Percentiles rank a stretch among this genome's conserved stretches.
These are phyloP conservation scores for Gloeopeniophorella convolvens DNA, from an alignment of 768 basidiomycete species.

Conservation along the genomic window DNA sequence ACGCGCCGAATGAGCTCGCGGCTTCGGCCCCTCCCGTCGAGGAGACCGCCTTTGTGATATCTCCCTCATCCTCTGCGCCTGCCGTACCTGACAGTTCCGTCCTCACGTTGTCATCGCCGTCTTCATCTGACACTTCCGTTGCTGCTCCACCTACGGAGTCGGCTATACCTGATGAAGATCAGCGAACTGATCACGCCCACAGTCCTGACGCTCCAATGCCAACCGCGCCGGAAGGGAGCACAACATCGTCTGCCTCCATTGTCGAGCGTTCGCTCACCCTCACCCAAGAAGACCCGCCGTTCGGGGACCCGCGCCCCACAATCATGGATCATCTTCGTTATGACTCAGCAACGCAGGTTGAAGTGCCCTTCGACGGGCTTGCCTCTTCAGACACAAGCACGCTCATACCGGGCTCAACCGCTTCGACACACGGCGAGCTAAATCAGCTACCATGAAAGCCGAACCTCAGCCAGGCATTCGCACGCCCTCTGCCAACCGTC, in stretches of 20 bases:
- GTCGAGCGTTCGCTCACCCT: conserved; percentile 12
- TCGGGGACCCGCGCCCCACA: conserved; percentile 1
- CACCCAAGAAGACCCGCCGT: conserved; percentile 8
- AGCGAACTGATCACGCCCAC: conserved; percentile 1
- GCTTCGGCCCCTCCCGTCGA: conserved; percentile 9
- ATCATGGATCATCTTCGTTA: conserved; percentile 11
- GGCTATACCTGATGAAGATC: conserved; percentile 1
- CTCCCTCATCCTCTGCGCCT: background rate
- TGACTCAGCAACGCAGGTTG: conserved; percentile 17
- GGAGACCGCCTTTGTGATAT: background rate
- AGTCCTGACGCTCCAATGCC: conserved; percentile 9
- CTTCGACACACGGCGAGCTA: conserved; percentile 8
- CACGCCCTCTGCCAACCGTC: conserved; percentile 66
- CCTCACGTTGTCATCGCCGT: conserved; percentile 1
- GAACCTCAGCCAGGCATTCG: conserved; percentile 26
- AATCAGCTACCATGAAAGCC: conserved; percentile 25
- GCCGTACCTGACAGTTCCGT: background rate
- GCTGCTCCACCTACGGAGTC: conserved; percentile 1
- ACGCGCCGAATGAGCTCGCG: conserved; percentile 9
- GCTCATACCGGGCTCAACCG: conserved; percentile 11
- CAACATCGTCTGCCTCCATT: background rate
- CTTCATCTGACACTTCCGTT: background rate
- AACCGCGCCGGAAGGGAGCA: background rate
- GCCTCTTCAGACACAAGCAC: conserved; percentile 3
- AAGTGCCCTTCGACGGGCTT: conserved; percentile 13